These are phyloP conservation scores for Eutrema japonicum DNA, from an alignment of 345 rosid genomes.

Conservation along the genomic window DNA sequence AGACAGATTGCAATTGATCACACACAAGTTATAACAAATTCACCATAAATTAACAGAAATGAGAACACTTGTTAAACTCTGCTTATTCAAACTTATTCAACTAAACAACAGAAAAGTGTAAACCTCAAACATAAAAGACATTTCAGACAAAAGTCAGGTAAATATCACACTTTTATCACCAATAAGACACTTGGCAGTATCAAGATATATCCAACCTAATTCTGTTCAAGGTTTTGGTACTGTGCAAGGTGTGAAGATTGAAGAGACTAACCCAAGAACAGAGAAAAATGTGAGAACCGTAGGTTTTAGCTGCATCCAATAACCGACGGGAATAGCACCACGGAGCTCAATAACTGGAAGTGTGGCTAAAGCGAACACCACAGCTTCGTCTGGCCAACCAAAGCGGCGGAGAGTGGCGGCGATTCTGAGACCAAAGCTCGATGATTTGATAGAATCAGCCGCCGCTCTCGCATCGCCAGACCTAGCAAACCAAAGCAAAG, in stretches of 20 bases:
- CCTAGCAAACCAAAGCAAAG: constrained; percentile 78
- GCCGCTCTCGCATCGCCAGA: constrained; percentile 88
- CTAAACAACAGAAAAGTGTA: background rate
- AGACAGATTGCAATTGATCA: background rate
- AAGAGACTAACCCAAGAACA: constrained; percentile 71
- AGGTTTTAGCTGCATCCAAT: constrained; percentile 94
- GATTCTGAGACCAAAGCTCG: constrained; percentile 73
- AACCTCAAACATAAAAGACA: constrained; percentile 4
- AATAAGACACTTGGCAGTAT: background rate
- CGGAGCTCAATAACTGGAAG: constrained; percentile 93
- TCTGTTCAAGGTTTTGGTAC: background rate
- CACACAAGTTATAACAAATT: background rate
- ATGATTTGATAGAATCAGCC: constrained; percentile 75
- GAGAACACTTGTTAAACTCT: background rate
- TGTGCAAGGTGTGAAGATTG: background rate
- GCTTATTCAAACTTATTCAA: background rate
- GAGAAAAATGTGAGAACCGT: constrained; percentile 56
- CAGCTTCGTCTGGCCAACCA: constrained; percentile 87
- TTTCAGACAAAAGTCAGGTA: background rate
- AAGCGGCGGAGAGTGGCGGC: constrained; percentile 65
- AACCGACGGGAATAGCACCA: constrained; percentile 95
- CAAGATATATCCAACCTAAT: background rate
- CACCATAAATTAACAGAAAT: background rate
- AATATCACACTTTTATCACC: background rate
- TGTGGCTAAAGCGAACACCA: constrained; percentile 88